A percentile compares a stretch with the other conserved stretches of the same genome.
These are phyloP conservation scores for Coemansia sp. DNA, from an alignment of 192 early-diverging fungal genomes.

Conservation along the genomic window DNA sequence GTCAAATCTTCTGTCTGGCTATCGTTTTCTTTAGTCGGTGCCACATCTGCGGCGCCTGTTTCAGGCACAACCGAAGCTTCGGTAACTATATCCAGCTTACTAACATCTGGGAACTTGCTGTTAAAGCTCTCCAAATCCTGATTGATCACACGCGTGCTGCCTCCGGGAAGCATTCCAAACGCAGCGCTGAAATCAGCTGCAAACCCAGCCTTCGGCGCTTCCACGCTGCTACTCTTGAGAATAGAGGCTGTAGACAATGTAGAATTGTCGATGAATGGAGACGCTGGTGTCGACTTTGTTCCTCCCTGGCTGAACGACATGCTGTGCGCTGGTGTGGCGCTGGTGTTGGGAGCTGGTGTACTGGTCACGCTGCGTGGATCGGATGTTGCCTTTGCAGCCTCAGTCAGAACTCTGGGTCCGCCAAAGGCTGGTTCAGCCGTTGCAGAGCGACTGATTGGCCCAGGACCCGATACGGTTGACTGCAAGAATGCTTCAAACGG, in stretches of 20 bases:
- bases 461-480: constrained; percentile 13
- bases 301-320: constrained; percentile 2
- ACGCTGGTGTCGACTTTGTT: constrained; percentile 30
- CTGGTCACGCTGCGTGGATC: constrained; percentile 49
- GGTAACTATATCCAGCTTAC: constrained; percentile 23
- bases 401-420: constrained; percentile 5
- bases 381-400: constrained; percentile 13
- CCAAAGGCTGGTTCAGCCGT: not conserved
- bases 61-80: constrained; percentile 8
- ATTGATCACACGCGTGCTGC: constrained; percentile 30
- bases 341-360: constrained; percentile 39
- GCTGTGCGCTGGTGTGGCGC: not conserved
- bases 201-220: constrained; percentile 18
- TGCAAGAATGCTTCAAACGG: constrained; percentile 54
- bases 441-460: constrained; percentile 1
- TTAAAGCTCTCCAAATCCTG: constrained; percentile 52
- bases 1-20: constrained; percentile 30
- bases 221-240: not conserved
- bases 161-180: constrained; percentile 34
- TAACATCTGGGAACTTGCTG: constrained; percentile 50
- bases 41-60: constrained; percentile 7
- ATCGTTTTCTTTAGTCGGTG: not conserved
- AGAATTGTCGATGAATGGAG: constrained; percentile 15
- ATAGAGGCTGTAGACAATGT: not conserved
- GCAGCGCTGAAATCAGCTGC: constrained; percentile 47